Evolutionary conservation across 2,329 filamentous ascomycete species (phyloP), one percentile per base, ranked within the genome.

Genomic region (Lasiodiplodia sp.): DNA sequence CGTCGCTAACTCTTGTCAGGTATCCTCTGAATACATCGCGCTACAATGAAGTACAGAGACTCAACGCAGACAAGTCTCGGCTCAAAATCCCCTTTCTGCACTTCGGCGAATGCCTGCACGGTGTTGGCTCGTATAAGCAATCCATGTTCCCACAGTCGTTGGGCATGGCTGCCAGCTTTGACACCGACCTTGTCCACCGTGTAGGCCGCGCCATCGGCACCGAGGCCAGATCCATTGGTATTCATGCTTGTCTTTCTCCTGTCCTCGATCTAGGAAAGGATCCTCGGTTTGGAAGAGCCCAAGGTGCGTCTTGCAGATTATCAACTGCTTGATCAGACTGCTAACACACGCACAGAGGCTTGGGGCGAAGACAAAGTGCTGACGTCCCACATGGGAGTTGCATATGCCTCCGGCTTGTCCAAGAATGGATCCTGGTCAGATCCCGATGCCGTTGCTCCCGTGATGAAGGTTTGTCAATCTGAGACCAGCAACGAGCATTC

Each of bases 321-420:
- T 34, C 31, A 34, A 10, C 31, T 34, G 31, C 31, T 7, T 34
- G 31, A 34, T 34, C 31, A 34, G 31, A 34, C 31, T 34, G 31
- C 31, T 34, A 34, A 34, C 31, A 34, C 1, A 34, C 31, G 31
- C 31, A 34, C 8, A 34, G 31, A 84, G 73, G 80, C 78, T n/a
- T 84, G 82, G 82, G 82, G 82, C 0, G 82, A 84, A 67, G 82
- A 84, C 69, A 82, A 82, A 71, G 71, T 82, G 0, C 71, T 84
- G 14, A 83, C 82, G 0, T 79, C 81, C 11, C 76, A 80, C 31
- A 83, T 83, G 81, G 82, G 82, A 7, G 79, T 83, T 16, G 81
- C 82, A 1, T 82, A 81, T 69, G 75, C 81, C 0, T 80, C 78
- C 5, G 81, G 82, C 0, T 67, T 83, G 21, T 83, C 81, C 2